Conservation (phyloP, 2,329 filamentous ascomycete species). For the Ceratocystis variospora region DNA sequence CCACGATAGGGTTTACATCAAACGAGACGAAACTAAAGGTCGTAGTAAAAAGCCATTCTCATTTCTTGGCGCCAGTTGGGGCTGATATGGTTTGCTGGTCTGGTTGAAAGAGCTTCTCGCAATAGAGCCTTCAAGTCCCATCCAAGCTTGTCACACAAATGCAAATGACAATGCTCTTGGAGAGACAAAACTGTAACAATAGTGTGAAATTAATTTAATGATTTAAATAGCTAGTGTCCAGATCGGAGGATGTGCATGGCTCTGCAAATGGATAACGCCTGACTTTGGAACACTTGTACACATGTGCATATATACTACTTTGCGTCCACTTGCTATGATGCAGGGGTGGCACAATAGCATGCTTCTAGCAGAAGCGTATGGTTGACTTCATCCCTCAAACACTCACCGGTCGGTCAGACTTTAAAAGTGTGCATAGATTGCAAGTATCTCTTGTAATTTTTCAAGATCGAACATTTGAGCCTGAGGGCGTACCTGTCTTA, state of each 20-base stretch:
- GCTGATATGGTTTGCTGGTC: constrained; percentile 20
- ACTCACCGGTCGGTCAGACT: no score
- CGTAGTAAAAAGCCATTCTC: constrained; percentile 34
- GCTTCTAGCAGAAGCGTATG: no score
- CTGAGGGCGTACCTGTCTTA: no score
- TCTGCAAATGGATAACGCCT: no score
- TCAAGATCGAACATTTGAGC: no score
- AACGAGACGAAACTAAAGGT: constrained; percentile 36
- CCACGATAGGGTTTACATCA: constrained; percentile 49
- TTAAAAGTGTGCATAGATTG: no score
- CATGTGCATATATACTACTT: not conserved
- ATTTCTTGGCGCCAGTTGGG: constrained; percentile 51
- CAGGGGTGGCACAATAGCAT: no score
- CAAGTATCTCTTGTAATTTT: no score
- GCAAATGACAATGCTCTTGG: not conserved
- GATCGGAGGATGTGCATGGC: not conserved
- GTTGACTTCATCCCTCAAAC: no score
- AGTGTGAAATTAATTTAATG: not conserved
- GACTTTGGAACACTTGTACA: not conserved
- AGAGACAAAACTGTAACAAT: not conserved
- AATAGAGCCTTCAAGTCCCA: not conserved
- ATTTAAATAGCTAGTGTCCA: not conserved
- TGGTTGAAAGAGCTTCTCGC: not conserved
- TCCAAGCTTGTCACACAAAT: not conserved
- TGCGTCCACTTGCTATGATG: not conserved